phyloP scores from a whole-genome alignment of 2,329 filamentous ascomycete genomes.

The Microcyclosporella mali region DNA sequence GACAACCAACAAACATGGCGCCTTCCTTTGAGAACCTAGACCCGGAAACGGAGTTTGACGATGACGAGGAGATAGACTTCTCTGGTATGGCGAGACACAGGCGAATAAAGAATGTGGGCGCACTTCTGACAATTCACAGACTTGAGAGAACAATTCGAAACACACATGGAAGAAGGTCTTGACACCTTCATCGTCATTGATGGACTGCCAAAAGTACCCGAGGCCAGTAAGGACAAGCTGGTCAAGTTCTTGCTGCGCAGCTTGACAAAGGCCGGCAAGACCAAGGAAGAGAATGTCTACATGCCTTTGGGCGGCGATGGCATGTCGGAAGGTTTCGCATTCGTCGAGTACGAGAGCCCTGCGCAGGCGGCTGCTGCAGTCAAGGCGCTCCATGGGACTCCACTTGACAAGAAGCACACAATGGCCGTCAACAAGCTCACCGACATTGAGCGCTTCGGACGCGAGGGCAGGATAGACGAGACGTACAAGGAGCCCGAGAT shows the following conservation, averaged over 20 bases:
- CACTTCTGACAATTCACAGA: too few species aligned
- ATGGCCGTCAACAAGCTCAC: slow-evolving; percentile 96
- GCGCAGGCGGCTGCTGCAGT: slow-evolving; percentile 85
- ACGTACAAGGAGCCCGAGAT: slow-evolving; percentile 78
- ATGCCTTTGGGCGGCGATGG: slow-evolving; percentile 90
- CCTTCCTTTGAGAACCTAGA: slow-evolving; percentile 82
- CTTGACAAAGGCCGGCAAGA: slow-evolving; percentile 76
- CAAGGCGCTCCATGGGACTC: slow-evolving; percentile 75
- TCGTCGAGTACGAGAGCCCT: slow-evolving; percentile 89
- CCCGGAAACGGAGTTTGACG: slow-evolving; percentile 78
- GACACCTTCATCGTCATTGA: slow-evolving; percentile 85
- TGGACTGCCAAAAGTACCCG: slow-evolving; percentile 80
- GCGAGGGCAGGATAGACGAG: slow-evolving; percentile 88
- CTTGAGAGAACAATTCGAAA: slow-evolving; percentile 57
- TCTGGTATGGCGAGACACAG: too few species aligned
- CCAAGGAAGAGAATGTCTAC: slow-evolving; percentile 78
- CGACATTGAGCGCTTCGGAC: slow-evolving; percentile 92
- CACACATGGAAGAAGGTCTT: slow-evolving; percentile 89
- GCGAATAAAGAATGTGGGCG: too few species aligned
- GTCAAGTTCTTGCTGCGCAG: slow-evolving; percentile 95
- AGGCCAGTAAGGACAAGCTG: slow-evolving; percentile 88
- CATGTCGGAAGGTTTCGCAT: slow-evolving; percentile 85
- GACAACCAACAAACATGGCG: slow-evolving; percentile 56
- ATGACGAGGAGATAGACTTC: slow-evolving; percentile 91
- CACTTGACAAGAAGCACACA: slow-evolving; percentile 95